Evolutionary conservation across 2,329 filamentous ascomycete genomes (phyloP).

Genomic region (Aspergillus calidoustus): DNA sequence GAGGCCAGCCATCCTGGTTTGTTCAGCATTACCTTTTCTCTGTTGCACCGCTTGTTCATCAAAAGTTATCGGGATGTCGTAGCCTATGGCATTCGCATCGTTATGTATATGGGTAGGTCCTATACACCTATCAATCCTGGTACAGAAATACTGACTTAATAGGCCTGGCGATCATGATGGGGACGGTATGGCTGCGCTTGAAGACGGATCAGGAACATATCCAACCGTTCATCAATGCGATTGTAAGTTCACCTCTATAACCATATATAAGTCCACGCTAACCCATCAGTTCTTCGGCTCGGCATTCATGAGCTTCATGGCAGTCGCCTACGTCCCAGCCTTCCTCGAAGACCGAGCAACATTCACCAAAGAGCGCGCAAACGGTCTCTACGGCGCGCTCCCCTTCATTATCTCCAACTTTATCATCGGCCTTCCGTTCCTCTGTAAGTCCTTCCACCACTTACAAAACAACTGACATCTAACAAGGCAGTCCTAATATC

Average conservation of each 20-base stretch:
- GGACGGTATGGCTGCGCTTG: slow-evolving; percentile 82
- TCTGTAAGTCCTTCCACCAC: slow-evolving; percentile 55
- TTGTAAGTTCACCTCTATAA: slow-evolving; percentile 49
- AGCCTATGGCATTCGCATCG: slow-evolving; percentile 79
- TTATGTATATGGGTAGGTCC: slow-evolving; percentile 71
- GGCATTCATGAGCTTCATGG: slow-evolving; percentile 81
- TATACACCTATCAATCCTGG: neutral
- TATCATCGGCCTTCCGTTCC: slow-evolving; percentile 77
- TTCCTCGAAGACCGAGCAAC: slow-evolving; percentile 78
- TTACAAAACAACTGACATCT: neutral
- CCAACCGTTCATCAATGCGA: slow-evolving; percentile 80
- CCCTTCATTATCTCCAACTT: slow-evolving; percentile 80
- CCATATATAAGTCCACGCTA: neutral
- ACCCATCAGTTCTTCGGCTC: slow-evolving; percentile 64
- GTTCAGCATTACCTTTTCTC: slow-evolving; percentile 61
- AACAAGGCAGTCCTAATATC: slow-evolving; percentile 66
- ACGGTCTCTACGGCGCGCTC: slow-evolving; percentile 77
- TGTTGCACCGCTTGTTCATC: slow-evolving; percentile 79
- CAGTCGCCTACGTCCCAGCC: slow-evolving; percentile 81
- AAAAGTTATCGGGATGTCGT: slow-evolving; percentile 85
- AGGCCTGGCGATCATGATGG: slow-evolving; percentile 81
- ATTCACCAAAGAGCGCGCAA: slow-evolving; percentile 77
- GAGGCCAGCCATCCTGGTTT: slow-evolving; percentile 47
- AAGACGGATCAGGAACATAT: slow-evolving; percentile 71
- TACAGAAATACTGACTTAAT: neutral